A percentile compares a stretch with the other conserved stretches of the same genome.
These are phyloP conservation scores for Thelonectria rubi DNA, from an alignment of 2,329 filamentous ascomycete species.

Conservation along the genomic window DNA sequence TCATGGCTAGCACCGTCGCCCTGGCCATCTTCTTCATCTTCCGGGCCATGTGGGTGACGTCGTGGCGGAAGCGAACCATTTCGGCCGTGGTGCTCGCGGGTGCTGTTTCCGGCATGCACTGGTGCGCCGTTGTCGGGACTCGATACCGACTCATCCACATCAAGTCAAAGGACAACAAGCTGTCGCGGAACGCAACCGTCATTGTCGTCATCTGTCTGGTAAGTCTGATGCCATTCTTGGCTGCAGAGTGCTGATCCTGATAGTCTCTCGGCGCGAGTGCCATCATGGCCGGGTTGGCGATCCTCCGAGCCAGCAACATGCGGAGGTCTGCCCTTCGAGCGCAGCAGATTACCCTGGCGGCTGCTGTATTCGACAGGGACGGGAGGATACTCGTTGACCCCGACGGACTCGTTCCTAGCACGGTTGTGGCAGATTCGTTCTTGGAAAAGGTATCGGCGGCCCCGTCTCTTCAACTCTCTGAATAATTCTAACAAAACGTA, in stretches of 20 bases:
- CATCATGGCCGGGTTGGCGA: constrained; percentile 64
- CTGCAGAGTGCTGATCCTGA: constrained; percentile 5
- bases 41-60: constrained; percentile 78
- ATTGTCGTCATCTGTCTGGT: constrained; percentile 79
- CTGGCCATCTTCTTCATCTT: constrained; percentile 82
- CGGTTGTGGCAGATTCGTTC: constrained; percentile 83
- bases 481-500: constrained; percentile 30
- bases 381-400: constrained; percentile 75
- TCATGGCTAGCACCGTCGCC: constrained; percentile 74
- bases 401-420: constrained; percentile 73
- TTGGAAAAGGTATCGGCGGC: constrained; percentile 69
- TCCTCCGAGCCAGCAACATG: constrained; percentile 62
- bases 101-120: constrained; percentile 88
- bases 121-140: constrained; percentile 79
- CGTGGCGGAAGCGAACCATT: constrained; percentile 76
- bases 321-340: constrained; percentile 66
- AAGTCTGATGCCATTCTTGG: constrained; percentile 41
- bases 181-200: constrained; percentile 71
- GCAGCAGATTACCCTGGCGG: constrained; percentile 66
- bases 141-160: constrained; percentile 66
- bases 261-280: constrained; percentile 69
- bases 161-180: constrained; percentile 44
- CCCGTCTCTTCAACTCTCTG: constrained; percentile 17
- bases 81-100: constrained; percentile 75
- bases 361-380: constrained; percentile 72